Base-by-base conservation (phyloP, 2,329 filamentous ascomycete species). In the Chrysoporthe deuterocubensis region DNA sequence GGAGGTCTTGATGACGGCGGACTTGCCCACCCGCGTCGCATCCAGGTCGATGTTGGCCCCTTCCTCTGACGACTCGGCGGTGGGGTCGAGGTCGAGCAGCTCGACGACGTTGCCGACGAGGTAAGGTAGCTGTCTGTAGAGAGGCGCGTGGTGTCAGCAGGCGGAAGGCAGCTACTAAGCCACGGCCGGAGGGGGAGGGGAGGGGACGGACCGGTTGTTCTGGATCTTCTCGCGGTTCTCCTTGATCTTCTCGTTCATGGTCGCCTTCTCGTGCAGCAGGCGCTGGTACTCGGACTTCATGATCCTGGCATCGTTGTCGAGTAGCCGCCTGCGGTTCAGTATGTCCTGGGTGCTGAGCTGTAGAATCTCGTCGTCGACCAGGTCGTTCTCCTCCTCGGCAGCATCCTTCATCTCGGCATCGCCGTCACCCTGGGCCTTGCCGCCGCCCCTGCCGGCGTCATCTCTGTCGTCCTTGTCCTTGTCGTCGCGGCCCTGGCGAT, bases 181-280 rank as follows among this genome's bases (percentile, higher is more conserved):
- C 26, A 26, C 26, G 1, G 26, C 26, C 2, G 2, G 72, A 69
- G 46, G 34, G 48, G 46, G 43, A 59, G 43, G 56, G 21, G 1
- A 54, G 18, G 66, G 58, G 18, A 74, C 85, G 73, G 84, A 97
- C 94, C 94, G 89, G 85, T 99, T 99, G 82, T 99, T 98, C 73
- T 96, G 94, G 76, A 99, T 99, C 88, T 99, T 99, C 74, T 99
- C 96, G 76, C 93, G 83, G 77, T 99, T 99, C 79, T 99, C 96
- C 86, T 97, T 98, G 81, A 99, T 98, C 85, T 97, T 98, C 81
- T 98, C 95, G 68, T 90, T 90, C 96, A 99, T 99, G 61, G 93
- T 90, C 62, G 91, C 89, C 83, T 97, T 97, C 83, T 99, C 96
- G 76, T 99, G 96, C 75, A 91, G 92, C 82, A 99, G 85, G 74